Conservation (phyloP, 805 yeast species). For the Cyberlindnera maritima region DNA sequence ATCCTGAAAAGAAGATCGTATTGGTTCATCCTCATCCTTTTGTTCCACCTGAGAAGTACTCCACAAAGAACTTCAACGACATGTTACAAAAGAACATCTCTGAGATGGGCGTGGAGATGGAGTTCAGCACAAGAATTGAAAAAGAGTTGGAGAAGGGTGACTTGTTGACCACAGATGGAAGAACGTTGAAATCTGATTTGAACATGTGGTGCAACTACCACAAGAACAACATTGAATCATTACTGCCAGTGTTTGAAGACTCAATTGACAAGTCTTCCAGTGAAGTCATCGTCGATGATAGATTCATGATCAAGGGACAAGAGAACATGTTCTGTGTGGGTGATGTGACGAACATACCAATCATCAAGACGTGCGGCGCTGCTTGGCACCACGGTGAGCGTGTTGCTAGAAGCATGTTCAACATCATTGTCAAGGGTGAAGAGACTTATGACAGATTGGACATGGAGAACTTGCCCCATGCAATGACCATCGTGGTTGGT, state of each 20-base stretch:
- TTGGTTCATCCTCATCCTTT: conserved; percentile 40
- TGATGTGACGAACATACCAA: conserved; percentile 34
- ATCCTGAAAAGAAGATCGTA: conserved; percentile 36
- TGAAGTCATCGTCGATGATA: conserved; percentile 29
- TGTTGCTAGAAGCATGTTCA: conserved; percentile 21
- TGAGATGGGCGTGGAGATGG: conserved; percentile 26
- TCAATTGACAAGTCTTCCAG: conserved; percentile 22
- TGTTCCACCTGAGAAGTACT: conserved; percentile 39
- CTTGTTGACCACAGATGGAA: conserved; percentile 27
- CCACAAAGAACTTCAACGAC: conserved; percentile 23
- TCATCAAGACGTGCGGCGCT: conserved; percentile 41
- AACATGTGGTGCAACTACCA: conserved; percentile 38
- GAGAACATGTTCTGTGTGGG: conserved; percentile 37
- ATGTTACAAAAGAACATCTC: conserved; percentile 13
- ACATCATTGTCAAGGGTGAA: conserved; percentile 15
- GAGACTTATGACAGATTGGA: conserved; percentile 16
- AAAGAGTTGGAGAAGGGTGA: conserved; percentile 26
- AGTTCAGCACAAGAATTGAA: conserved; percentile 33
- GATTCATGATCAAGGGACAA: conserved; percentile 23
- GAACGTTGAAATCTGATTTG: conserved; percentile 30
- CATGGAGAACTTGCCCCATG: conserved; percentile 20
- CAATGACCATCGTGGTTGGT: conserved; percentile 30
- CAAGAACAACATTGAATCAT: conserved; percentile 32
- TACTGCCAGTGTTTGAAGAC: conserved; percentile 24
- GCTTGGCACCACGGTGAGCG: conserved; percentile 30